Percentiles rank a stretch among this genome's conserved stretches.
phyloP scores from a whole-genome alignment of 371 early-diverging fungal genomes.

The Haplosporangium sp. region DNA sequence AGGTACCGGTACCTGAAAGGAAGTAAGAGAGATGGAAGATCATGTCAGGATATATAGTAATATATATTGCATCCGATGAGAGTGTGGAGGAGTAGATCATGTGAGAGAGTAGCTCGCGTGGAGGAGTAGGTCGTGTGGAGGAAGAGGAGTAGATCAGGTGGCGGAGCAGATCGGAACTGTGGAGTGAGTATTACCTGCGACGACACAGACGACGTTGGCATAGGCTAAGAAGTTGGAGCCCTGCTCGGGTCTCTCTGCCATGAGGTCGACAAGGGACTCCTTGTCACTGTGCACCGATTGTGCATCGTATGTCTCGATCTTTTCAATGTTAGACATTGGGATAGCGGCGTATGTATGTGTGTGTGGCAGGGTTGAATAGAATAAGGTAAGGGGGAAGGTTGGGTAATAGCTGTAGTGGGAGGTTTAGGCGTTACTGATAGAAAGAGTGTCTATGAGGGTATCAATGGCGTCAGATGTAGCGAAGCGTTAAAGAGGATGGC shows the following conservation, averaged over 20 bases:
- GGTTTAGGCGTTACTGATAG: background rate
- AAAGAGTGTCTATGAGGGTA: background rate
- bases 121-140: background rate
- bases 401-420: background rate
- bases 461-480: background rate
- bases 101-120: background rate
- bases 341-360: conserved; percentile 1
- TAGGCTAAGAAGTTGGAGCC: conserved; percentile 60
- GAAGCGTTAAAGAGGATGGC: background rate
- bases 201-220: conserved; percentile 80
- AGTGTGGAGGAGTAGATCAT: background rate
- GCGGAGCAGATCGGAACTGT: too few species aligned
- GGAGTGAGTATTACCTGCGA: conserved; percentile 67
- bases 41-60: background rate
- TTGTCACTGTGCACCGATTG: conserved; percentile 35
- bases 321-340: background rate
- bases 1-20: conserved; percentile 69
- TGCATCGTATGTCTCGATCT: conserved; percentile 33
- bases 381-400: background rate
- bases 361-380: conserved; percentile 2
- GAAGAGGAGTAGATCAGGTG: background rate
- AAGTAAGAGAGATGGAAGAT: background rate
- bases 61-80: background rate
- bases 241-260: conserved; percentile 52
- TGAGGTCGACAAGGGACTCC: conserved; percentile 49